Evolutionary conservation across 805 yeast genomes (phyloP), one percentile per base, ranked within the genome.

Genomic region (Lachancea meyersii): DNA sequence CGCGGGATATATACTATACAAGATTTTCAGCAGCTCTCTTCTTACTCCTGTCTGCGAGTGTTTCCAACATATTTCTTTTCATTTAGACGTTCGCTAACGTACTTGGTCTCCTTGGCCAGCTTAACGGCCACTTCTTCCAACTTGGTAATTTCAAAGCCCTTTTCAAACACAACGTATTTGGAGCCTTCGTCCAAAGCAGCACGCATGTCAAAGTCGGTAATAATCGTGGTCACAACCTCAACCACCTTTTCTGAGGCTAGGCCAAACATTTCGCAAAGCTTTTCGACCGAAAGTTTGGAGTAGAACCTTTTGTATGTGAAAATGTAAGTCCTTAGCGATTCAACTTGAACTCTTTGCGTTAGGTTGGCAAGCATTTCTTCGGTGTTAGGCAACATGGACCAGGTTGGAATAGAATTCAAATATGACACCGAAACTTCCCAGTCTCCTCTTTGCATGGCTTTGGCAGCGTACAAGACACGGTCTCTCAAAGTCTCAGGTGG

Each of bases 401-500:
- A 93, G 63, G 91, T 81, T 21, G 86, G 72, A 31, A 76, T 71
- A 55, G 49, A 41, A 21, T 50, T 49, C 40, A 93, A 76, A 59
- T 86, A 74, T 40, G 78, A 79, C 51, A 79, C 76, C 19, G 95
- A 82, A 54, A 75, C 73, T 49, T 74, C 69, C 97, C 98, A 93
- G 60, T 91, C 86, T 52, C 97, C 96, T 54, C 76, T 76, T 61
- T 85, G 86, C 65, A 93, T 77, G 24, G 86, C 79, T 67, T 81
- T 81, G 32, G 97, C 94, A 38, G 97, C 95, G 64, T 85, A 86
- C 75, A 91, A 81, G 54, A 93, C 82, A 67, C 78, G 86, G 65
- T 93, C 99, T 58, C 94, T 82, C 35, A 94, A 85, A 64, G 89
- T 86, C 69, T 93, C 98, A 42, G 97, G 96, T 37, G 98, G 98